phyloP scores from a whole-genome alignment of 768 basidiomycete species.

The Boletus rubropictus region DNA sequence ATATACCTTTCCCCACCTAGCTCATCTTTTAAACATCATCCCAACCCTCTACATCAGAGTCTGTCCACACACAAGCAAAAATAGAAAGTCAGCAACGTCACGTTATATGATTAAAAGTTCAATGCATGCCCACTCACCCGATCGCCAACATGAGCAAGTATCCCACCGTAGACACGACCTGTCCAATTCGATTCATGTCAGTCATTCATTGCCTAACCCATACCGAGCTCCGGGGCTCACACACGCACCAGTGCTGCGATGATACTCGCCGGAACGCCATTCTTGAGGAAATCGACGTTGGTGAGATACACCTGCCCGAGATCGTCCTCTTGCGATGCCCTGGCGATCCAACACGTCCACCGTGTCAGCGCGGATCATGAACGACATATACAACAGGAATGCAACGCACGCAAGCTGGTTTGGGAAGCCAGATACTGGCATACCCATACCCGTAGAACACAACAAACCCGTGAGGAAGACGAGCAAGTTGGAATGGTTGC shows the following conservation, averaged over 20 bases:
- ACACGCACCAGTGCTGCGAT: slow-evolving; percentile 67
- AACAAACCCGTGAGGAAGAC: slow-evolving; percentile 92
- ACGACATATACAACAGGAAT: not conserved
- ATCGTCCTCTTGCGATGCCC: slow-evolving; percentile 91
- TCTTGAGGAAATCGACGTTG: slow-evolving; percentile 86
- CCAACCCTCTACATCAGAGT: not conserved
- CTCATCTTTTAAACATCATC: too few relatives aligned
- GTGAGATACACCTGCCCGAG: slow-evolving; percentile 84
- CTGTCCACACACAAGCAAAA: not conserved
- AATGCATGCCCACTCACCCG: slow-evolving; percentile 3
- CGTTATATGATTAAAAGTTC: not conserved
- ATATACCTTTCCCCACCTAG: too few relatives aligned
- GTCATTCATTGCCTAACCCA: not conserved
- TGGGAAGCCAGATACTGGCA: slow-evolving; percentile 98
- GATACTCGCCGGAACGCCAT: slow-evolving; percentile 90
- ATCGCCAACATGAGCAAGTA: slow-evolving; percentile 16
- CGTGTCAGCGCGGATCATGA: not conserved
- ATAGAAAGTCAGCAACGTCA: not conserved
- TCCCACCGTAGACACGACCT: slow-evolving; percentile 19
- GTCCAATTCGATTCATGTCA: not conserved
- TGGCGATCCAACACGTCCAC: slow-evolving; percentile 22
- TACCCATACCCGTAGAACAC: slow-evolving; percentile 95
- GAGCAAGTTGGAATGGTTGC: slow-evolving; percentile 70
- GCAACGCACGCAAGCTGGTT: slow-evolving; percentile 86
- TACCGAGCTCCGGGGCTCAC: too few relatives aligned